phyloP scores from a whole-genome alignment of 2,329 filamentous ascomycete genomes.

The Fusarium citri region DNA sequence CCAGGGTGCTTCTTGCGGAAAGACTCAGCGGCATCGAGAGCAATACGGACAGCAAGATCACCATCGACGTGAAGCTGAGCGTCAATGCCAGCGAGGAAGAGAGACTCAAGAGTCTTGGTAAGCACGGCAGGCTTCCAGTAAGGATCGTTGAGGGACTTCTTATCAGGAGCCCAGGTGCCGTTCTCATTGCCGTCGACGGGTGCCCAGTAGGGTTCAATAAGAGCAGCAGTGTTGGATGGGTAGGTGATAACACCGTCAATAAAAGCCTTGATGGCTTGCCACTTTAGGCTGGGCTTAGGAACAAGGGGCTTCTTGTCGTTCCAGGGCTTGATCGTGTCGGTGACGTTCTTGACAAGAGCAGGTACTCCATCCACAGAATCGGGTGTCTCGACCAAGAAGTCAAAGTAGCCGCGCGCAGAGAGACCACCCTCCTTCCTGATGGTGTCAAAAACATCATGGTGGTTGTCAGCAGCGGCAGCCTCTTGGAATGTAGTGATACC shows the following conservation, averaged over 20 bases:
- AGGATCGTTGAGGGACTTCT: constrained; percentile 41
- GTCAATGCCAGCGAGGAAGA: constrained; percentile 39
- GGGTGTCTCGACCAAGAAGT: constrained; percentile 44
- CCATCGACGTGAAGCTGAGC: constrained; percentile 44
- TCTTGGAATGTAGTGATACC: constrained; percentile 47
- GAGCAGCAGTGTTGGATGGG: constrained; percentile 45
- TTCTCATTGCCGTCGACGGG: constrained; percentile 33
- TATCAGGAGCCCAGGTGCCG: constrained; percentile 35
- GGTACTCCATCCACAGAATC: constrained; percentile 18
- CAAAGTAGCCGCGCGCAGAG: constrained; percentile 43
- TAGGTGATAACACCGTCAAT: constrained; percentile 47
- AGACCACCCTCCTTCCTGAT: constrained; percentile 40
- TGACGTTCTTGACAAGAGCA: constrained; percentile 25
- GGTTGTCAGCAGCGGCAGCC: constrained; percentile 27
- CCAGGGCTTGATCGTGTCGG: constrained; percentile 10
- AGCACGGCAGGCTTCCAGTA: constrained; percentile 45
- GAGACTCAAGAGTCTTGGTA: constrained; percentile 38
- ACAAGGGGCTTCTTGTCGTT: constrained; percentile 30
- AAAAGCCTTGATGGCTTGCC: constrained; percentile 47
- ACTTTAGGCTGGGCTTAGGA: constrained; percentile 42
- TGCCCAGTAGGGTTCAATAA: constrained; percentile 44
- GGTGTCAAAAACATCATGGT: constrained; percentile 31
- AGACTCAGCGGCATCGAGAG: constrained; percentile 40
- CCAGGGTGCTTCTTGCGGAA: constrained; percentile 36
- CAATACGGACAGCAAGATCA: constrained; percentile 42